Conservation (phyloP, 225 moss, liverwort and hornwort species). For the Bryoerythrophyllum caledonicum region DNA sequence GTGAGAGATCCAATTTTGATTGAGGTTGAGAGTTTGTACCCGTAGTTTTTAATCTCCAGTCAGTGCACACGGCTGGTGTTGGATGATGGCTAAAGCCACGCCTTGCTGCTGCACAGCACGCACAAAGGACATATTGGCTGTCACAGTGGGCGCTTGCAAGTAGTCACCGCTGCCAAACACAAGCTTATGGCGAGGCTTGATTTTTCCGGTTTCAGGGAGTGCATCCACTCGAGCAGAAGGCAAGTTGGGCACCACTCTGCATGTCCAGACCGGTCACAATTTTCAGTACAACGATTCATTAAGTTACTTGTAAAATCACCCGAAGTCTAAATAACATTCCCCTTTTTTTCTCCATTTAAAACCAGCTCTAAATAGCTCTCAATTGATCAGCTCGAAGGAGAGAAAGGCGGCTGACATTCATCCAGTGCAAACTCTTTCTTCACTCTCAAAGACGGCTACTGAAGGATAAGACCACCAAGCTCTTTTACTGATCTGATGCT, state of each 20-base stretch:
- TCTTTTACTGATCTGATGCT: too few species aligned
- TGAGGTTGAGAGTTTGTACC: conserved; percentile 2
- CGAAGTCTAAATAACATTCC: too few species aligned
- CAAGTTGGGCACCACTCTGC: conserved; percentile 70
- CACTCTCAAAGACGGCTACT: too few species aligned
- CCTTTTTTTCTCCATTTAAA: too few species aligned
- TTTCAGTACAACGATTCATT: not conserved
- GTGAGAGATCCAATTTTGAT: not conserved
- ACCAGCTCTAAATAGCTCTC: too few species aligned
- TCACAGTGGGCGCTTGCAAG: conserved; percentile 74
- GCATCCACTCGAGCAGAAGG: conserved; percentile 72
- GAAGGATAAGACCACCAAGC: too few species aligned
- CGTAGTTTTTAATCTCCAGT: conserved; percentile 50
- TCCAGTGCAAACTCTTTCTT: too few species aligned
- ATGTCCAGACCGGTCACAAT: not conserved
- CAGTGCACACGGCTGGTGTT: conserved; percentile 87
- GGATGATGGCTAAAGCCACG: conserved; percentile 65
- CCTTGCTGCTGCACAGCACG: conserved; percentile 84
- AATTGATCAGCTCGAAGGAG: too few species aligned
- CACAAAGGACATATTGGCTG: conserved; percentile 88
- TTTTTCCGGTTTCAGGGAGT: conserved; percentile 71
- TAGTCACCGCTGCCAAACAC: conserved; percentile 88
- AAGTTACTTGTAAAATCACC: not conserved
- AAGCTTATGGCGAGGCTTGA: conserved; percentile 83
- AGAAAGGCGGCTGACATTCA: too few species aligned